These are phyloP conservation scores for Tetrapyrgos nigripes DNA, from an alignment of 1,284 basidiomycete genomes.

Conservation along the genomic window DNA sequence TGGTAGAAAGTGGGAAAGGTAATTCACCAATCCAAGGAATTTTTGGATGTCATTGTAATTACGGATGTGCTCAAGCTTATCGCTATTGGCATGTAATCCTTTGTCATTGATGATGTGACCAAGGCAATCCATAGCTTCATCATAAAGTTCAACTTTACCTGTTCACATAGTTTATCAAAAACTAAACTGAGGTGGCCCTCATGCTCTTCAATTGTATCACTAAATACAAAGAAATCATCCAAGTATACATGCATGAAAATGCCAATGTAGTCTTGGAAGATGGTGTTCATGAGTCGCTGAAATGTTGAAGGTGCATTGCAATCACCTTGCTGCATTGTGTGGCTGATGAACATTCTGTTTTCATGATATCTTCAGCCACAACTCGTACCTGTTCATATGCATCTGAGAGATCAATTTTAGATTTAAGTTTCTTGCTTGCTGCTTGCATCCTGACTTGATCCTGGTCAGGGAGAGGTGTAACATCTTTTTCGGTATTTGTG, in stretches of 20 bases:
- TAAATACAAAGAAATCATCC: conserved; percentile 47
- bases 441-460: conserved; percentile 22
- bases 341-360: conserved; percentile 9
- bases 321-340: conserved; percentile 34
- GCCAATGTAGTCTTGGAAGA: conserved; percentile 33
- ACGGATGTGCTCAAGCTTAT: conserved; percentile 22
- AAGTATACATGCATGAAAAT: conserved; percentile 40
- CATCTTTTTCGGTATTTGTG: conserved; percentile 35
- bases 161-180: conserved; percentile 23
- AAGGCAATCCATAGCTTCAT: conserved; percentile 21
- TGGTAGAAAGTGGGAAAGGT: conserved; percentile 35
- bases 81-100: conserved; percentile 24
- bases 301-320: no score
- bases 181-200: conserved; percentile 16
- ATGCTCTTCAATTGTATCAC: conserved; percentile 35
- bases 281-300: no score
- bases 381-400: conserved; percentile 28
- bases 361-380: conserved; percentile 5
- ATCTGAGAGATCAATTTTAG: conserved; percentile 29
- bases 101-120: conserved; percentile 26
- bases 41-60: conserved; percentile 34
- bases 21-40: no score
- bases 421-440: conserved; percentile 17
- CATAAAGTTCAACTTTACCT: conserved; percentile 29
- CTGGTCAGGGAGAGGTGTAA: conserved; percentile 35